These are phyloP conservation scores for Emergomyces orientalis DNA, from an alignment of 2,329 filamentous ascomycete species.

Conservation along the genomic window DNA sequence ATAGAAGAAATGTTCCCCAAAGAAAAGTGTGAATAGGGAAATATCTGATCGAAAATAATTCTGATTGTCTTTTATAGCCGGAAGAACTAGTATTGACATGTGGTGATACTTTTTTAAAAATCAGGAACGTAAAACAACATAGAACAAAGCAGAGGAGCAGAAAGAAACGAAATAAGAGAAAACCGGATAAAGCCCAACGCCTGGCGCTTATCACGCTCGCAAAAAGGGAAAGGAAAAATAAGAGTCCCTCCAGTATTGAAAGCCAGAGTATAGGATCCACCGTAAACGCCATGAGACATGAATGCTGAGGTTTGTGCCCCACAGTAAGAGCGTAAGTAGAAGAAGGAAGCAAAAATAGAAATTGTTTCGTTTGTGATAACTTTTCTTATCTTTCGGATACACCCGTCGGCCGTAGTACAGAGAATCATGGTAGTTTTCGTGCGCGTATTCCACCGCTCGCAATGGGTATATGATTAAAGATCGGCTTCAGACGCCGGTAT, in stretches of 20 bases:
- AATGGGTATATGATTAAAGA: neutral
- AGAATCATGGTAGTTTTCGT: neutral
- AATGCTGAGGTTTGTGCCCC: neutral
- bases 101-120: neutral
- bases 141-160: neutral
- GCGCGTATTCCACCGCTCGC: neutral
- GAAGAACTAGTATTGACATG: neutral
- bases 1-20: neutral
- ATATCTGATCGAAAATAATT: neutral
- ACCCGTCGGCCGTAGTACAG: neutral
- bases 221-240: neutral
- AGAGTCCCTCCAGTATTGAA: neutral
- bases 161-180: neutral
- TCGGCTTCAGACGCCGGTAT: neutral
- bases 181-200: neutral
- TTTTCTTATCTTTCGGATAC: neutral
- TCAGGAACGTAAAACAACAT: neutral
- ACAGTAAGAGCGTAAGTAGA: neutral
- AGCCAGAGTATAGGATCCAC: neutral
- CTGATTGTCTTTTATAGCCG: neutral
- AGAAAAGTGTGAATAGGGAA: neutral
- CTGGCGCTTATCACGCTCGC: neutral
- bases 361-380: too few relatives aligned
- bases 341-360: neutral
- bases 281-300: neutral